Evolutionary conservation across 2,329 filamentous ascomycete genomes (phyloP).

Genomic region (Cladosporium velox): DNA sequence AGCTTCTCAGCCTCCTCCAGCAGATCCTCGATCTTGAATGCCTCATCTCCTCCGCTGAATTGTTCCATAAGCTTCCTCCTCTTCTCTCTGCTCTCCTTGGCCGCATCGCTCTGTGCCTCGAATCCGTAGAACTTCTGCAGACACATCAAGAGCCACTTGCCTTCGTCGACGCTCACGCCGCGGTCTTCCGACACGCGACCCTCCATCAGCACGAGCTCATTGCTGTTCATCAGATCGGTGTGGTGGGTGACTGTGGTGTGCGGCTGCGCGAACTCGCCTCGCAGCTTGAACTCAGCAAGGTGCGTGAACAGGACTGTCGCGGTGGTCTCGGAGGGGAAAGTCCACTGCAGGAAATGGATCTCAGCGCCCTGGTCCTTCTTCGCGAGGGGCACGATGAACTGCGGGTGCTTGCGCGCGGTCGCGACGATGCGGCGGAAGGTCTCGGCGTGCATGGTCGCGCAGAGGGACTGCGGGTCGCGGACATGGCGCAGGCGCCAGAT

Average conservation of each 20-base stretch:
- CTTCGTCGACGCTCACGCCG: slow-evolving; percentile 77
- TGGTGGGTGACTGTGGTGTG: slow-evolving; percentile 96
- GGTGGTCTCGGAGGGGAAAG: slow-evolving; percentile 70
- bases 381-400: slow-evolving; percentile 88
- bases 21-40: slow-evolving; percentile 81
- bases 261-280: slow-evolving; percentile 85
- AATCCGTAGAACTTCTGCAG: slow-evolving; percentile 86
- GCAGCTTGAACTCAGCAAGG: slow-evolving; percentile 86
- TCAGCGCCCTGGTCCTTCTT: slow-evolving; percentile 71
- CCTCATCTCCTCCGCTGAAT: slow-evolving; percentile 76
- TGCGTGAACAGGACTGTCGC: slow-evolving; percentile 81
- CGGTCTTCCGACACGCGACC: slow-evolving; percentile 74
- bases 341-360: slow-evolving; percentile 96
- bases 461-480: slow-evolving; percentile 70
- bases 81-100: slow-evolving; percentile 68
- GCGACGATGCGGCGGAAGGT: slow-evolving; percentile 74
- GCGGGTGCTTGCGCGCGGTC: slow-evolving; percentile 73
- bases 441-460: slow-evolving; percentile 72
- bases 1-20: slow-evolving; percentile 88
- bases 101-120: slow-evolving; percentile 61
- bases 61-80: slow-evolving; percentile 74
- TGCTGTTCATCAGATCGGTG: slow-evolving; percentile 71
- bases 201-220: slow-evolving; percentile 82
- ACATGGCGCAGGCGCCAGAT: slow-evolving; percentile 91
- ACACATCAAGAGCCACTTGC: slow-evolving; percentile 88